Base-by-base conservation (phyloP, 2,329 filamentous ascomycete species). In the Aspergillus japonicus region DNA sequence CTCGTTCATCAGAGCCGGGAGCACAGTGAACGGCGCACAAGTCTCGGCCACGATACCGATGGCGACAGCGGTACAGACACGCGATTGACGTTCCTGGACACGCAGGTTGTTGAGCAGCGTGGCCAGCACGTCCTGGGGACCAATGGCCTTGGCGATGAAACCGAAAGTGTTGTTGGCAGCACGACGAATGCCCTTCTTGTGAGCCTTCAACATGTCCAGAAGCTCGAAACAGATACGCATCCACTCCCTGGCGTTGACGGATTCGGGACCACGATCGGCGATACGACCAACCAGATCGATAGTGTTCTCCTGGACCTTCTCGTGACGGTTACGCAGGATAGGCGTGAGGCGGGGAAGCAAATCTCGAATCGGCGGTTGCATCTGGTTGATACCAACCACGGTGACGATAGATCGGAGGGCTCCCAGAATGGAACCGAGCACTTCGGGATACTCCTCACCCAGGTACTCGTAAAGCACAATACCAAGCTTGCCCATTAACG, bases 171-270 rank as follows among this genome's bases (percentile, higher is more conserved):
- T 99, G 85, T 99, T 99, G 69, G 95, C 96, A 23, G 95, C 95
- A 76, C 95, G 89, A 66, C 95, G 90, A 68, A 99, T 99, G 66
- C 95, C 96, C 84, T 99, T 99, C 81, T 99, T 99, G 83, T 99
- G 95, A 6, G 95, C 95, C 79, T 99, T 99, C 71, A 99, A 86
- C 95, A 99, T 99, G 78, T 99, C 95, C 31, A 99, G 87, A 56
- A 99, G 83, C 80, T 99, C 95, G 77, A 99, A 99, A 80, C 95
- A 99, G 75, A 99, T 99, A 74, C 95, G 89, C 96, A 99, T 99
- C 95, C 95, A 99, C 78, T 99, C 95, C 71, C 95, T 87, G 14
- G 95, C 93, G 73, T 96, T 96, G 73, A 99, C 95, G 64, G 90
- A 94, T 77, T 99, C 95, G 1, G 95, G 93, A 1, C 95, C 96